Evolutionary conservation across 495 filamentous ascomycete genomes (phyloP), one percentile per base, ranked within the genome.

Genomic region (Hamigera avellanea): DNA sequence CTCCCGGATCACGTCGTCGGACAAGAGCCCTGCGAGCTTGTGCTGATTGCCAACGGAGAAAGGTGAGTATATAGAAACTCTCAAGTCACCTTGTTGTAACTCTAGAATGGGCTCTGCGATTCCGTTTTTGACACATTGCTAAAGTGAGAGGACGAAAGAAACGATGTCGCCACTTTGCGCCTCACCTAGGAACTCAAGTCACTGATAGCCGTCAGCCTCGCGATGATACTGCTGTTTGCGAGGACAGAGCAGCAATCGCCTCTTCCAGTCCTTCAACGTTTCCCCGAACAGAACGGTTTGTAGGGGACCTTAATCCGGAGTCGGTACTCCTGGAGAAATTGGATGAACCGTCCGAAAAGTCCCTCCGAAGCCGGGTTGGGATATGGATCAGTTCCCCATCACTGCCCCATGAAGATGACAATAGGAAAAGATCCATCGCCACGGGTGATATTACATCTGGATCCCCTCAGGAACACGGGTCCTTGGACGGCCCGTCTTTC

Each of bases 281-380:
- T 21, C 40, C 51, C 7, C 39, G 26, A 16, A 50, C 53, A 26
- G 57, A 61, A 36, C 51, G 64, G 18, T 70, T 70, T 32, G 54
- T 70, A 17, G 67, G 67, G 17, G 62, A 69, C 40, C 46, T 69
- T 8, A 70, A 67, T 36, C 67, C 67, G 6, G 66, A 70, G 45
- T 54, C 66, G 18, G 53, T 63, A 3, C 65, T 70, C 43, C 57
- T 59, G 5, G 58, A 61, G 27, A 53, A 47, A 17, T 33, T 60
- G 8, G 42, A 57, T 31, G 54, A 52, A 23, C 36, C 57, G 1
- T 37, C 43, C 15, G 51, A 52, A 13, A 54, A 42, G 35, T 57
- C 57, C 26, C 48, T 60, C 33, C 53, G 56, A 8, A 56, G 55
- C 40, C 59, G 57, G 12, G 44, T 68, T 32, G 67, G 66, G 10